phyloP scores from a whole-genome alignment of 345 rosid genomes.

The Garcia nutans region DNA sequence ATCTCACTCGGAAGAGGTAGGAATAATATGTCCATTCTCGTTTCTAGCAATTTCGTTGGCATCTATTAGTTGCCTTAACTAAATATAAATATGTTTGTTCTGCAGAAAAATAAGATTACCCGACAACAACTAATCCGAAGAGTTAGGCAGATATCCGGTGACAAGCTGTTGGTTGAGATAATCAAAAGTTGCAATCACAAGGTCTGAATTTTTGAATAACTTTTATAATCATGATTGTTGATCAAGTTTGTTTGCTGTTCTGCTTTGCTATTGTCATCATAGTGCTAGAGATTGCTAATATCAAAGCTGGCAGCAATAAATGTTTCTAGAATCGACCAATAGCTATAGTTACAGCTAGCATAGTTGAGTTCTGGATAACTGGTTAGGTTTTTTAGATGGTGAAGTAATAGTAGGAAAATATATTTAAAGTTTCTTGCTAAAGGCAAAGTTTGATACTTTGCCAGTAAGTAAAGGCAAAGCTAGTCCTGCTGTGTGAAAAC shows the following conservation, averaged over 20 bases:
- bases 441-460: not conserved
- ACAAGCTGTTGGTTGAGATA: conserved; percentile 7
- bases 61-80: too few relatives aligned
- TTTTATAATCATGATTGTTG: too few relatives aligned
- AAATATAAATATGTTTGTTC: too few relatives aligned
- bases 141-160: conserved; percentile 14
- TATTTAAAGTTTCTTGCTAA: not conserved
- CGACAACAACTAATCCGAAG: not conserved
- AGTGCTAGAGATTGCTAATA: too few relatives aligned
- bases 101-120: too few relatives aligned
- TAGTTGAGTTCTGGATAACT: not conserved
- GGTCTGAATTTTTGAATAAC: not conserved
- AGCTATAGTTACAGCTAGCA: not conserved
- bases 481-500: not conserved
- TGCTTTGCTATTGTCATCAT: not conserved
- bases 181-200: conserved; percentile 5
- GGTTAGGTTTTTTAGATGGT: not conserved
- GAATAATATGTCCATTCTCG: too few relatives aligned
- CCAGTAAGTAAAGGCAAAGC: not conserved
- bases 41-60: too few relatives aligned
- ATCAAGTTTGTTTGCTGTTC: not conserved
- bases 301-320: too few relatives aligned
- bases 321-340: not conserved
- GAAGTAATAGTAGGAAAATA: not conserved
- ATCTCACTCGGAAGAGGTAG: too few relatives aligned